phyloP scores from a whole-genome alignment of 306 rosid species.

The Abrus pulchellus region DNA sequence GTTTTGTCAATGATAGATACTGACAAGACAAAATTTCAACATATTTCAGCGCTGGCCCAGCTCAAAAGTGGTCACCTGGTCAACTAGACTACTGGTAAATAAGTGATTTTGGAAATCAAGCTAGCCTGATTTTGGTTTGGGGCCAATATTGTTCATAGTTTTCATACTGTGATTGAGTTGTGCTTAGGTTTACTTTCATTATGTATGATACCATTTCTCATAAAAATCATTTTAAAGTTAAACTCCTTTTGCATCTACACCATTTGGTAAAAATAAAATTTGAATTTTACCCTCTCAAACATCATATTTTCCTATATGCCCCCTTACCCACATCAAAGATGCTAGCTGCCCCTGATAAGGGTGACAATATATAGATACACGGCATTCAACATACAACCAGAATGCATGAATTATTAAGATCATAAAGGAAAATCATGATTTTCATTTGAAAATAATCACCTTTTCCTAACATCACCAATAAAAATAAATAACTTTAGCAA shows the following conservation, averaged over 20 bases:
- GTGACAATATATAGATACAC: slow-evolving; percentile 8
- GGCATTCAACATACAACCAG: slow-evolving; percentile 25
- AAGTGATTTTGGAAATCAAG: neutral
- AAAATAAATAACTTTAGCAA: neutral
- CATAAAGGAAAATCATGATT: neutral
- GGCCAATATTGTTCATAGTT: neutral
- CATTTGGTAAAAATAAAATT: slow-evolving; percentile 7
- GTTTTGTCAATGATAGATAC: neutral
- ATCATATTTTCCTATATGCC: slow-evolving; percentile 19
- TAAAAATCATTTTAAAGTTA: slow-evolving; percentile 1
- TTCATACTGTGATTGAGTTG: slow-evolving; percentile 4
- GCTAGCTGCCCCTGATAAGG: slow-evolving; percentile 2
- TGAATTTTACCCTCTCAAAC: neutral
- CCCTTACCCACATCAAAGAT: neutral
- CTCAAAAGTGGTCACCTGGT: neutral
- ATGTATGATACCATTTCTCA: neutral
- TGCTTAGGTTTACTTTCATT: slow-evolving; percentile 21
- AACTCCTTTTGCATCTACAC: slow-evolving; percentile 23
- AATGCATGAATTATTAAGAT: slow-evolving; percentile 15
- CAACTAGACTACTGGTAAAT: no score
- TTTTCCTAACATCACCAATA: neutral
- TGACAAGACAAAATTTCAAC: slow-evolving; percentile 8
- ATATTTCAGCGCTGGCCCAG: neutral
- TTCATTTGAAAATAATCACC: neutral
- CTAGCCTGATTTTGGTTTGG: slow-evolving; percentile 19